Conservation (phyloP, 2,329 filamentous ascomycete species). For the Aspergillus felis region DNA sequence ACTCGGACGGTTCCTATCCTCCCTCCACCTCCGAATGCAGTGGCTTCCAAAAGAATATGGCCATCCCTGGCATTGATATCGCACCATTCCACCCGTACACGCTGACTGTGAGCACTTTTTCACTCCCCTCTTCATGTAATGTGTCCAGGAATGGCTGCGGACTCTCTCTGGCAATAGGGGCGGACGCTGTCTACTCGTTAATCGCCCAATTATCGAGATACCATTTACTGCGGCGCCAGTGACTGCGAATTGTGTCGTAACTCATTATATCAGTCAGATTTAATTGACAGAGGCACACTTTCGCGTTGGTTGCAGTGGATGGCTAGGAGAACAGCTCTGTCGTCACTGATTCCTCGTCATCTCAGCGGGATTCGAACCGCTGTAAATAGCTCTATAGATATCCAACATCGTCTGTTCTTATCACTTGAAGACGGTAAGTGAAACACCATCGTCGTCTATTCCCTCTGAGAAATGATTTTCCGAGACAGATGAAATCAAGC, state of each 20-base stretch:
- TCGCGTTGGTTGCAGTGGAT: too few relatives aligned
- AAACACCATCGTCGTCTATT: too few relatives aligned
- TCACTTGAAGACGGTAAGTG: too few relatives aligned
- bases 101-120: constrained; percentile 31
- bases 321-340: too few relatives aligned
- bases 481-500: too few relatives aligned
- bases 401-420: too few relatives aligned
- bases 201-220: background rate
- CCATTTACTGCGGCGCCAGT: background rate
- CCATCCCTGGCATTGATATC: constrained; percentile 52
- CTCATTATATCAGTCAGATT: too few relatives aligned
- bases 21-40: constrained; percentile 49
- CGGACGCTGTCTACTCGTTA: background rate
- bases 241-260: background rate
- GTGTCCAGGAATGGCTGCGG: constrained; percentile 24
- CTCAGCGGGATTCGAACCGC: too few relatives aligned
- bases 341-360: background rate
- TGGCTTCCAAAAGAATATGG: constrained; percentile 50
- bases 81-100: constrained; percentile 51
- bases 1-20: constrained; percentile 50
- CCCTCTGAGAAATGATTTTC: too few relatives aligned
- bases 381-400: too few relatives aligned
- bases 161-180: constrained; percentile 37
- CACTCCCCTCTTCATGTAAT: too few relatives aligned
- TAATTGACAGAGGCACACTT: too few relatives aligned